A percentile compares a stretch with the other conserved stretches of the same genome.
These are phyloP conservation scores for Combretum micranthum DNA, from an alignment of 345 rosid species.

Conservation along the genomic window DNA sequence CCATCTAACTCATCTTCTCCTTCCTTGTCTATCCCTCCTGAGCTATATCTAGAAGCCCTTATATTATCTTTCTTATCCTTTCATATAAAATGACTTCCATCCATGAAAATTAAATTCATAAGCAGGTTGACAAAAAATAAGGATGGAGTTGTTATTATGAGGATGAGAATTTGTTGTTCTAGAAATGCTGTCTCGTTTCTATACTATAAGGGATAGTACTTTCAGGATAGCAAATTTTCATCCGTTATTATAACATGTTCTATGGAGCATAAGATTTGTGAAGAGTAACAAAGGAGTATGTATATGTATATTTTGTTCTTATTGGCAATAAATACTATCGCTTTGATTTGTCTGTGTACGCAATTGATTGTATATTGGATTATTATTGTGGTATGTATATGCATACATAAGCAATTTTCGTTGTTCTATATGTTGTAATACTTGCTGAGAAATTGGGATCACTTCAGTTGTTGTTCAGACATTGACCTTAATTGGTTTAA, in stretches of 20 bases:
- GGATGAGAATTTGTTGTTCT: too few species aligned
- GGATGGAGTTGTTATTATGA: too few species aligned
- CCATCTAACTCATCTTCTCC: slow-evolving; percentile 59
- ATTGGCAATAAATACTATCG: slow-evolving; percentile 2
- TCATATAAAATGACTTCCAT: not conserved
- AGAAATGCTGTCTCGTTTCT: too few species aligned
- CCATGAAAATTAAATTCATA: not conserved
- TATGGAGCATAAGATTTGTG: too few species aligned
- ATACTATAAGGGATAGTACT: too few species aligned
- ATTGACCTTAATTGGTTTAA: too few species aligned
- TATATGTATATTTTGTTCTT: too few species aligned
- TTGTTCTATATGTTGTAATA: slow-evolving; percentile 40
- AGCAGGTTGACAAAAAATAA: not conserved
- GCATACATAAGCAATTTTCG: slow-evolving; percentile 17
- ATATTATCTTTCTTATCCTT: not conserved
- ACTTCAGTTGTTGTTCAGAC: too few species aligned
- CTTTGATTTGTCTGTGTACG: slow-evolving; percentile 12
- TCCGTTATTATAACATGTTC: too few species aligned
- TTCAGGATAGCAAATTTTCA: too few species aligned
- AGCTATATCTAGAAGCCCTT: slow-evolving; percentile 34
- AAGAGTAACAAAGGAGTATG: too few species aligned
- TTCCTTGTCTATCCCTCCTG: slow-evolving; percentile 96
- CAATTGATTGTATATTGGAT: slow-evolving; percentile 16
- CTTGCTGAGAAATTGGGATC: too few species aligned
- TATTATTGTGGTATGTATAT: not conserved